Evolutionary conservation across 148 eudicot genomes (phyloP).

Genomic region (Nepenthes mirabilis): DNA sequence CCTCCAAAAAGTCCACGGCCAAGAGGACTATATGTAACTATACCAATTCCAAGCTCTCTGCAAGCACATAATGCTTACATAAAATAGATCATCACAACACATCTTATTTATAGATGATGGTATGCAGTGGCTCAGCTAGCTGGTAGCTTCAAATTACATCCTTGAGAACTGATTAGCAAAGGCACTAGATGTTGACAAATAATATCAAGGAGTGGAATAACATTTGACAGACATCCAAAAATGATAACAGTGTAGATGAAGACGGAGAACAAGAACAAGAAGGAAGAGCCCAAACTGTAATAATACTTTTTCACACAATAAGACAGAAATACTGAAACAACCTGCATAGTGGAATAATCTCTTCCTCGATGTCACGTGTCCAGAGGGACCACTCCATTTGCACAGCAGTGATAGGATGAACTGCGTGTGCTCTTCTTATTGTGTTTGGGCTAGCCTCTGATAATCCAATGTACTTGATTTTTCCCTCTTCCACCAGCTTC

Average conservation of each 20-base stretch:
- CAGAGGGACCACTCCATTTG: conserved; percentile 75
- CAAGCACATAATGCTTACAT: background rate
- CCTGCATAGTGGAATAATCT: conserved; percentile 70
- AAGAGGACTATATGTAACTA: conserved; percentile 72
- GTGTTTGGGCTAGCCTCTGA: conserved; percentile 66
- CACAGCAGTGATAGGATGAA: conserved; percentile 59
- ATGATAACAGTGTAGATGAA: too few species aligned
- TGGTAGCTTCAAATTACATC: too few species aligned
- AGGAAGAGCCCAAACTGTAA: too few species aligned
- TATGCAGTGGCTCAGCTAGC: too few species aligned
- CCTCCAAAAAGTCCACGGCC: conserved; percentile 78
- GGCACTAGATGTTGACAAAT: too few species aligned
- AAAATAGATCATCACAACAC: too few species aligned
- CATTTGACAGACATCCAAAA: too few species aligned
- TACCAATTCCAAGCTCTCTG: conserved; percentile 79
- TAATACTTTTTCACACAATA: background rate
- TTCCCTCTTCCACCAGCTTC: conserved; percentile 68
- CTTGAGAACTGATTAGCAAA: too few species aligned
- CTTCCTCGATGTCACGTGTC: conserved; percentile 65
- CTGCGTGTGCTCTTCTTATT: conserved; percentile 62
- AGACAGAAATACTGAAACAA: conserved; percentile 7
- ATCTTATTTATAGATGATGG: too few species aligned
- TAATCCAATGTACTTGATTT: conserved; percentile 54
- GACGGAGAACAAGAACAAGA: too few species aligned
- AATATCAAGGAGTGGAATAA: too few species aligned